Base-by-base conservation (phyloP, 2,329 filamentous ascomycete species). In the Scedosporium minutisporum region DNA sequence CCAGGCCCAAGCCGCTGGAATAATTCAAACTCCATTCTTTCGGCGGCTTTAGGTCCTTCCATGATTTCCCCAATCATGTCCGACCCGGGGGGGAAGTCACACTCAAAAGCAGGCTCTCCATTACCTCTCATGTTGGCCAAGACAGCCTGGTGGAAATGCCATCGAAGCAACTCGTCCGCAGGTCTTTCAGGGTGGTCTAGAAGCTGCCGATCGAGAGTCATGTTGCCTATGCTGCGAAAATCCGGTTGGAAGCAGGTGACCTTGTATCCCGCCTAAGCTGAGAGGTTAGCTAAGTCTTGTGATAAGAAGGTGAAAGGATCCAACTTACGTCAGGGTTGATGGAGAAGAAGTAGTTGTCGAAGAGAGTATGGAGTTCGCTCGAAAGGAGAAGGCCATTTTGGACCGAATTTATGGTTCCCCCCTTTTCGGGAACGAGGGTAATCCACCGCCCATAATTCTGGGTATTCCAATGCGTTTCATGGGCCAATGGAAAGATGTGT, bases 41-140 rank as follows among this genome's bases (percentile, higher is more conserved):
- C 61, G n/a, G 23, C 44, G 16, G 55, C 10, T 18, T 53, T 63
- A 10, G 57, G 61, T 5, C 61, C 42, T 10, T 29, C 29, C 21
- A 69, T 64, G 57, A 73, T 72, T 18, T 68, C 64, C 12, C 67
- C 67, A 58, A 74, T 65, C 51, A 69, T 68, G 61, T 71, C 67
- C 4, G 69, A 69, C 14, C 68, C 68, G 1, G 68, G 68, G 3
- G 68, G 68, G 61, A 70, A 69, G 63, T 70, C 68, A 62, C 60
- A 48, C 57, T 71, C 68, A 42, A 68, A 68, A 7, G 55, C n/a
- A 46, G 68, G 68, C 60, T 71, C 69, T 23, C 69, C 64, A 44
- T 62, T 65, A 48, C 65, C 66, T 61, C 64, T 67, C 65, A 72
- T 67, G 59, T 71, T 69, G 5, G 63, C 64, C 3, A 70, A 64